Evolutionary conservation across 768 basidiomycete species (phyloP), one percentile per base, ranked within the genome.

Genomic region (Phaffia australis): DNA sequence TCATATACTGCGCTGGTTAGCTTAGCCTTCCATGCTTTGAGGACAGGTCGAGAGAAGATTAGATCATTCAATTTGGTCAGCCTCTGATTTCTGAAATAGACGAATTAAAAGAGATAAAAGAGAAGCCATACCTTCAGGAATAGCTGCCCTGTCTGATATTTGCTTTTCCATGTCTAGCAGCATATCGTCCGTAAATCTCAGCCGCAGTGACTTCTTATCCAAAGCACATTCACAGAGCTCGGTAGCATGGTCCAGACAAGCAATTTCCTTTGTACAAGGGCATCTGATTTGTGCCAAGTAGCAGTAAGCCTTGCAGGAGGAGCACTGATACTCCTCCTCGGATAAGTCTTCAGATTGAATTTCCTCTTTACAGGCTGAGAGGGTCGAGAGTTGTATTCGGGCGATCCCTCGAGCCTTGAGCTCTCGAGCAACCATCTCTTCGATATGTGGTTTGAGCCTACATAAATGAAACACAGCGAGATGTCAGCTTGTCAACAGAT

Each of bases 311-410:
- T 95, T 93, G 86, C 95, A 98, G 70, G 87, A 78, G 59, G 81
- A 78, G 81, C 95, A 99, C 76, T 97, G 95, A 76, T 93, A 94
- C 74, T 95, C 90, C 62, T 97, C 93, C 75, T 97, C 95, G 0
- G 86, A 81, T 16, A 84, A 83, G 75, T 97, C 93, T 71, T 84
- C 81, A 70, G 85, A 83, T 71, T 89, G 86, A 30, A 89, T 78
- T 47, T 81, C 78, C 75, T 95, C 91, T 27, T 78, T 75, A 54
- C 89, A 76, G n/a, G 81, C 81, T 1, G 75, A 71, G 18, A 74
- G 63, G 47, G 81, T 75, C 23, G 78, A 71, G 42, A 55, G 60
- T 9, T 55, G 51, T 2, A 50, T 7, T 47, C 88, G 84, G 46
- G 88, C 83, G 30, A 78, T 78, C 58, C 79, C 79, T 32, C 95